Evolutionary conservation across 2,329 filamentous ascomycete species (phyloP).

Genomic region (Dactylella cylindrospora): DNA sequence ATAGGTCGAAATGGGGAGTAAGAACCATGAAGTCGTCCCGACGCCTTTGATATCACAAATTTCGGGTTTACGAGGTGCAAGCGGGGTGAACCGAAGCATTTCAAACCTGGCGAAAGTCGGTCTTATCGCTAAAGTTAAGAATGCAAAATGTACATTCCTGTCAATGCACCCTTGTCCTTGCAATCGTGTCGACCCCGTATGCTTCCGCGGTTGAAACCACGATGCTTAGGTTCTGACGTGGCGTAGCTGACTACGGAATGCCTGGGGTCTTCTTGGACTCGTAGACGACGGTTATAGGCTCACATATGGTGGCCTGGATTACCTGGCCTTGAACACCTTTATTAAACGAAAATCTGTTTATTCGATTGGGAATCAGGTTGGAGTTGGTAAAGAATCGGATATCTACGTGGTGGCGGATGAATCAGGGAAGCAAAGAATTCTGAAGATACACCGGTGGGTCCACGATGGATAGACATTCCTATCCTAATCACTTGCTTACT

Average conservation of each 20-base stretch:
- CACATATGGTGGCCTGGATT: slow-evolving; percentile 95
- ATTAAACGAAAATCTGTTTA: slow-evolving; percentile 78
- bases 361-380: slow-evolving; percentile 90
- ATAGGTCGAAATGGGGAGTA: slow-evolving; percentile 88
- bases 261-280: slow-evolving; percentile 2
- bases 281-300: slow-evolving; percentile 88
- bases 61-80: slow-evolving; percentile 74
- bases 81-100: slow-evolving; percentile 81
- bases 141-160: slow-evolving; percentile 69
- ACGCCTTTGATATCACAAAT: slow-evolving; percentile 84
- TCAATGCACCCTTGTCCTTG: slow-evolving; percentile 26
- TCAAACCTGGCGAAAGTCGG: slow-evolving; percentile 88
- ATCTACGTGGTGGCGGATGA: slow-evolving; percentile 90
- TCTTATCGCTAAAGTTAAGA: slow-evolving; percentile 88
- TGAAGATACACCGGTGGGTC: slow-evolving; percentile 82
- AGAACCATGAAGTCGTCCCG: slow-evolving; percentile 95
- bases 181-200: slow-evolving; percentile 2
- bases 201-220: background rate
- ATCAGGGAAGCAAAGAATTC: slow-evolving; percentile 72
- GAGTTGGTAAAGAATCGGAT: slow-evolving; percentile 96
- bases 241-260: slow-evolving; percentile 28
- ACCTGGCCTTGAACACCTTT: slow-evolving; percentile 90
- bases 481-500: slow-evolving; percentile 24
- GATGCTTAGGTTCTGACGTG: slow-evolving; percentile 24
- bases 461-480: slow-evolving; percentile 26